A percentile compares a stretch with the other conserved stretches of the same genome.
Conservation (phyloP, 371 early-diverging fungal species). For the Parasitella parasitica region DNA sequence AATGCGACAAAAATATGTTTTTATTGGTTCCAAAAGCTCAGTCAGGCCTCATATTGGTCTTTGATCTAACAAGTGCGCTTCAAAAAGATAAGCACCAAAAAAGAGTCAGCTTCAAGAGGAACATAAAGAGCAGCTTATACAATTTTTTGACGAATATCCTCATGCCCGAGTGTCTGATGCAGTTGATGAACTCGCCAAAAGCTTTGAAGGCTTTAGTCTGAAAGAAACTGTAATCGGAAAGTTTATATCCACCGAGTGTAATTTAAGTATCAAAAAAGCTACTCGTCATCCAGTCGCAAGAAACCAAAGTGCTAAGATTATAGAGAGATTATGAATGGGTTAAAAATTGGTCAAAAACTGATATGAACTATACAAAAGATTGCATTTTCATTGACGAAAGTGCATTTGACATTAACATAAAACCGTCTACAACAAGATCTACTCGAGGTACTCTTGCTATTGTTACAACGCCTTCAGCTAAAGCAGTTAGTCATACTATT, state of each 20-base stretch:
- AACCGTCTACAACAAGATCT: conserved; percentile 8
- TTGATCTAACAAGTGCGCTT: no score
- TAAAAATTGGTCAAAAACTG: conserved; percentile 4
- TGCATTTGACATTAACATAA: conserved; percentile 9
- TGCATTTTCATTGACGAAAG: background rate
- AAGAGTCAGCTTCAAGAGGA: background rate
- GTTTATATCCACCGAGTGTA: background rate
- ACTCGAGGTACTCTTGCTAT: conserved; percentile 5
- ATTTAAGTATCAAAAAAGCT: conserved; percentile 1
- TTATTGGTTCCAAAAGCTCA: no score
- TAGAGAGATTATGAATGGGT: conserved; percentile 8
- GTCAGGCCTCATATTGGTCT: no score
- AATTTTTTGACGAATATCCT: conserved; percentile 2
- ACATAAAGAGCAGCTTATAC: background rate
- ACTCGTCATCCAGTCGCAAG: conserved; percentile 2
- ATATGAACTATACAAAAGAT: conserved; percentile 3
- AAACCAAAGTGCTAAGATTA: conserved; percentile 8
- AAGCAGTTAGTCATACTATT: conserved; percentile 1
- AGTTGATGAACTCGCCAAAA: background rate
- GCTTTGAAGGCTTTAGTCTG: background rate
- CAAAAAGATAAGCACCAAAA: background rate
- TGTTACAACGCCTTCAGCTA: conserved; percentile 4
- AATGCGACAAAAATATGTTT: no score
- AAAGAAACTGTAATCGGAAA: conserved; percentile 8
- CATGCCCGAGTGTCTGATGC: background rate